These are phyloP conservation scores for Ogataea ganodermae DNA, from an alignment of 805 yeast genomes.

Conservation along the genomic window DNA sequence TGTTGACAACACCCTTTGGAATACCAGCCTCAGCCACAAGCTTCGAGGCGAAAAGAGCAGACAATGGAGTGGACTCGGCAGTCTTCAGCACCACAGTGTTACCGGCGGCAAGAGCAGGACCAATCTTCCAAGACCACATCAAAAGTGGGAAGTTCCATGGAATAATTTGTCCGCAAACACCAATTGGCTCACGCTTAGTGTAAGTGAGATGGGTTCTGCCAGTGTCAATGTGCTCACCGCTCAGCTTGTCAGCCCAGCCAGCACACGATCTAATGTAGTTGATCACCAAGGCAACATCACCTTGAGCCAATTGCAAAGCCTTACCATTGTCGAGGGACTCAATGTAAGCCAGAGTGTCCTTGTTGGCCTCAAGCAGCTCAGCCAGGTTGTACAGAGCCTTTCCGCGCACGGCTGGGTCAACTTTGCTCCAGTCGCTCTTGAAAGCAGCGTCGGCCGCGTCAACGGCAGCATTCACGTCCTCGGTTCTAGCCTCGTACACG, in stretches of 20 bases:
- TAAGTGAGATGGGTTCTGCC: slow-evolving; percentile 64
- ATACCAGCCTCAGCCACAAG: slow-evolving; percentile 68
- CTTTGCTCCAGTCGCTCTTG: slow-evolving; percentile 53
- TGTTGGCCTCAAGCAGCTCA: slow-evolving; percentile 63
- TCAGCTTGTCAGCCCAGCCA: slow-evolving; percentile 69
- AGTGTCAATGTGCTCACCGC: slow-evolving; percentile 64
- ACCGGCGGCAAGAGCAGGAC: slow-evolving; percentile 78
- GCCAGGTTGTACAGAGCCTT: slow-evolving; percentile 60
- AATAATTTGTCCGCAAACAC: slow-evolving; percentile 81
- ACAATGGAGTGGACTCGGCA: slow-evolving; percentile 76
- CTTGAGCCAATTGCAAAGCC: slow-evolving; percentile 62
- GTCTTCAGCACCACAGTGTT: slow-evolving; percentile 73
- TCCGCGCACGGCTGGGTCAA: slow-evolving; percentile 60
- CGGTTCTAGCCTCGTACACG: slow-evolving; percentile 55
- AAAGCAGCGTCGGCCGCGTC: slow-evolving; percentile 67
- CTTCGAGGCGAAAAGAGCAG: slow-evolving; percentile 63
- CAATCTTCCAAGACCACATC: slow-evolving; percentile 80
- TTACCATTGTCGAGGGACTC: slow-evolving; percentile 82
- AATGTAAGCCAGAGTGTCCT: slow-evolving; percentile 64
- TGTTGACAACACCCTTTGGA: slow-evolving; percentile 75
- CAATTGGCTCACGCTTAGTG: slow-evolving; percentile 73
- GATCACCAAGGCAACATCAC: slow-evolving; percentile 66
- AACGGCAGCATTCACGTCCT: slow-evolving; percentile 71
- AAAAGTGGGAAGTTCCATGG: slow-evolving; percentile 86
- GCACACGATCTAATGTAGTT: slow-evolving; percentile 71